These are phyloP conservation scores for Halophytophthora batemanensis DNA, from an alignment of 352 stramenopile genomes.

Conservation along the genomic window DNA sequence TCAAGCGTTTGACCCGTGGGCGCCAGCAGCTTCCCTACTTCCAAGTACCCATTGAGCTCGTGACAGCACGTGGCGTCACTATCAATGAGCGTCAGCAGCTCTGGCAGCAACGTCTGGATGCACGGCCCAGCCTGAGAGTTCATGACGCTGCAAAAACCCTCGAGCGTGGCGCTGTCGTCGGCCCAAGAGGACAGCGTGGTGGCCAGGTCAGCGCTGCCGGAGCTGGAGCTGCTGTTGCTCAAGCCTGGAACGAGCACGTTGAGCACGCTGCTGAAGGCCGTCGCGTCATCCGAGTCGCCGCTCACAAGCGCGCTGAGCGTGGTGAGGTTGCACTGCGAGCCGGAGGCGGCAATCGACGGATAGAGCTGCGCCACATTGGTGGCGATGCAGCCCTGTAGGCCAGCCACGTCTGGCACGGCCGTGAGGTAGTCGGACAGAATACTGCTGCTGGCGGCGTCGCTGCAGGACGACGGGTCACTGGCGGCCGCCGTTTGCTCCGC, in stretches of 20 bases:
- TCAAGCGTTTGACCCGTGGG: conserved; percentile 41
- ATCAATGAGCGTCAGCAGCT: conserved; percentile 37
- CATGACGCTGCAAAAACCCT: conserved; percentile 58
- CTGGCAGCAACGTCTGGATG: conserved; percentile 37
- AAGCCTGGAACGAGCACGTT: conserved; percentile 33
- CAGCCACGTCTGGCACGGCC: conserved; percentile 36
- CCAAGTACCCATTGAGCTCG: conserved; percentile 41
- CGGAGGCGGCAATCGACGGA: conserved; percentile 26
- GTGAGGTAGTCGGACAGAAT: conserved; percentile 43
- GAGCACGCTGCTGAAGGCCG: conserved; percentile 43
- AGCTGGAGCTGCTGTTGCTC: conserved; percentile 14
- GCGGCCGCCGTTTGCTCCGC: conserved; percentile 15
- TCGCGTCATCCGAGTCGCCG: conserved; percentile 21
- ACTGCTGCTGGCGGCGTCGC: conserved; percentile 36
- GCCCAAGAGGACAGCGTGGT: conserved; percentile 36
- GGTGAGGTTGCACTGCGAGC: conserved; percentile 46
- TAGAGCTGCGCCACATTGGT: conserved; percentile 48
- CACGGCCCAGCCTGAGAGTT: conserved; percentile 47
- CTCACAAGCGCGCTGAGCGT: conserved; percentile 42
- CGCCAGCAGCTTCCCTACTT: conserved; percentile 44
- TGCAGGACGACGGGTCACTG: conserved; percentile 35
- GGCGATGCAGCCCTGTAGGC: conserved; percentile 45
- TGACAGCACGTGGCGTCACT: conserved; percentile 48
- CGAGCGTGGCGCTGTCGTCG: conserved; percentile 32
- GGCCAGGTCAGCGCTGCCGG: conserved; percentile 16